Base-by-base conservation (phyloP, 1,139 yeast species). In the Candida mesenterica region DNA sequence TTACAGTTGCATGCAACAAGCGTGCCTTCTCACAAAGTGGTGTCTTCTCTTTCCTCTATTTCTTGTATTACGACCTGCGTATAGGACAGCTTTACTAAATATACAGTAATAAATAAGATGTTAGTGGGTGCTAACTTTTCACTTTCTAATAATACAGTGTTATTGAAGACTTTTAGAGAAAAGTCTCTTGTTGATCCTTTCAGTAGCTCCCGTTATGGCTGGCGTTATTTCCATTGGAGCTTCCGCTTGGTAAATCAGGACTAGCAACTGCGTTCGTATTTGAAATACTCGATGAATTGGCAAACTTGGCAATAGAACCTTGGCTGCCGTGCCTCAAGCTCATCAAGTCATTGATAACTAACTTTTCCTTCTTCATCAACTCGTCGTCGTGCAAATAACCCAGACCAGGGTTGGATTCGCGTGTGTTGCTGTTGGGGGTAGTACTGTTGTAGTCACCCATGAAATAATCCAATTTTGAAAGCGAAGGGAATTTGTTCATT, bases 321-420 rank as follows among this genome's bases (percentile, higher is more conserved):
- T 25, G 15, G 12, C 28, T 24, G n/a, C 46, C 45, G 16, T 45
- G 48, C 12, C 50, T 38, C 28, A 50, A 38, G 24, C 47, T 61
- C 57, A 63, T 57, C 37, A 67, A 51, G 45, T 67, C 72, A 46
- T 61, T 63, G 17, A 62, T 55, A 4, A 60, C 68, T 42, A 60
- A 47, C 41, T 63, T 62, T 42, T 64, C 70, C 40, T 67, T 60
- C 41, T 61, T 63, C 25, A 56, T 36, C 31, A 62, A 38, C 15
- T 45, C 49, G 9, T 48, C 52, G 27, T 49, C 48, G 32, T 13
- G 12, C 8, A 7, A 28, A 15, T 9, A 13, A 5, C 12, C 18
- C 29, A 37, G 45, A n/a, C 32, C 24, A 17, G 41, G 5, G 42
- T 43, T 3, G 48, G n/a, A n/a, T n/a, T n/a, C n/a, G n/a, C n/a